Percentiles rank a stretch among this genome's conserved stretches.
These are phyloP conservation scores for Penicillium silybi DNA, from an alignment of 495 filamentous ascomycete species.

Conservation along the genomic window DNA sequence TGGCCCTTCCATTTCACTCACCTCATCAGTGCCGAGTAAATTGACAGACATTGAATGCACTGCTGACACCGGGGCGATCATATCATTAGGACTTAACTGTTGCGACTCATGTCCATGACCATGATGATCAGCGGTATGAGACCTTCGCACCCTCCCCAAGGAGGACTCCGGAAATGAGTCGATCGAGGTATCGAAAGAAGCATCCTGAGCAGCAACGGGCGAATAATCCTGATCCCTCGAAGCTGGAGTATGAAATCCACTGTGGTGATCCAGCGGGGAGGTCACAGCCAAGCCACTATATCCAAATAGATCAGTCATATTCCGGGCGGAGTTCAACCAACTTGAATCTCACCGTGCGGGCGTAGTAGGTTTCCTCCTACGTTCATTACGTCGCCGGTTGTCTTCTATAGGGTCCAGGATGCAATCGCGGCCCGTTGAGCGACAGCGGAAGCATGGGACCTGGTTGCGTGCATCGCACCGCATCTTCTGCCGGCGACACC, in stretches of 20 bases:
- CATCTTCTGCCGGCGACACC: slow-evolving; percentile 42
- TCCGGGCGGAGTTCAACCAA: not conserved
- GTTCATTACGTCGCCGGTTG: slow-evolving; percentile 24
- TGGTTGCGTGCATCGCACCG: slow-evolving; percentile 42
- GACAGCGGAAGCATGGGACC: slow-evolving; percentile 41
- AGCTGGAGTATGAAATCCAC: slow-evolving; percentile 26
- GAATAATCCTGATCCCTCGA: slow-evolving; percentile 34
- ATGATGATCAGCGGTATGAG: slow-evolving; percentile 25
- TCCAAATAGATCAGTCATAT: slow-evolving; percentile 6
- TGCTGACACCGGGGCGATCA: slow-evolving; percentile 40
- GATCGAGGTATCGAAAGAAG: slow-evolving; percentile 24
- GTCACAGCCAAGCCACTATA: slow-evolving; percentile 19
- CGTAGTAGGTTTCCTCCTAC: slow-evolving; percentile 24
- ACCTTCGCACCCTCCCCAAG: slow-evolving; percentile 19
- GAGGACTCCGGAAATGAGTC: slow-evolving; percentile 27
- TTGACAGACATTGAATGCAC: slow-evolving; percentile 45
- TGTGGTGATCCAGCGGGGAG: slow-evolving; percentile 24
- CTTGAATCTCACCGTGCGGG: slow-evolving; percentile 17
- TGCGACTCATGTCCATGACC: slow-evolving; percentile 34
- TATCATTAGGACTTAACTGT: slow-evolving; percentile 40
- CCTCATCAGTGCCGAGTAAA: slow-evolving; percentile 32
- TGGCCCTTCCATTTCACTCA: slow-evolving; percentile 9
- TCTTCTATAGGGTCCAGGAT: slow-evolving; percentile 38
- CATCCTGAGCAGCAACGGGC: slow-evolving; percentile 20
- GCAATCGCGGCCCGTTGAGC: slow-evolving; percentile 35